Percentiles rank a stretch among this genome's conserved stretches.
Conservation (phyloP, 805 yeast genomes). For the Cyberlindnera saturnus region DNA sequence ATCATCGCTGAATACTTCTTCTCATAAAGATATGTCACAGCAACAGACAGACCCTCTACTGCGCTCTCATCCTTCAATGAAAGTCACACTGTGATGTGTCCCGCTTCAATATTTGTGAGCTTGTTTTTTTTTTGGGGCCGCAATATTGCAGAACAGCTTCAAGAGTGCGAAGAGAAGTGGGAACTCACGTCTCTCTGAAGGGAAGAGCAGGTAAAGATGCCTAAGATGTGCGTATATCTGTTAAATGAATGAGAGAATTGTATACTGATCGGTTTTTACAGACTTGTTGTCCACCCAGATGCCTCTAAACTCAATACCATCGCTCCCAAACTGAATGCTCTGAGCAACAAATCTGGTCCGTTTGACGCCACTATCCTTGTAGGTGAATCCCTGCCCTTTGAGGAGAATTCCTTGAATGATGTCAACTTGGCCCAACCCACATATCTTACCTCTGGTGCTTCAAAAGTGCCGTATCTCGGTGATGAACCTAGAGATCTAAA, state of each 20-base stretch:
- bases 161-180: no score
- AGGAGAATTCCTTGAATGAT: neutral
- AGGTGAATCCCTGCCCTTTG: constrained; percentile 34
- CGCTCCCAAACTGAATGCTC: constrained; percentile 41
- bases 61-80: no score
- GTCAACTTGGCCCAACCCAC: constrained; percentile 13
- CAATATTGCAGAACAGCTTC: no score
- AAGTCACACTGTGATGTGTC: no score
- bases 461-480: constrained; percentile 5
- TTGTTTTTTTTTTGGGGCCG: no score
- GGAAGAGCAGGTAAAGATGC: constrained; percentile 4
- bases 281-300: constrained; percentile 19
- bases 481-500: constrained; percentile 2
- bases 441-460: constrained; percentile 18
- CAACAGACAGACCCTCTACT: no score
- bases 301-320: constrained; percentile 19
- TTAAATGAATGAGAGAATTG: neutral
- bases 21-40: no score
- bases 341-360: constrained; percentile 59
- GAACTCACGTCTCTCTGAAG: neutral
- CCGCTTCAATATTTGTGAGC: no score
- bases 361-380: constrained; percentile 49
- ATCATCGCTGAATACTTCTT: no score
- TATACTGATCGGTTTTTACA: constrained; percentile 3
- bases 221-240: constrained; percentile 12